phyloP scores from a whole-genome alignment of 2,329 filamentous ascomycete genomes.

The Aspergillus phoenicis region DNA sequence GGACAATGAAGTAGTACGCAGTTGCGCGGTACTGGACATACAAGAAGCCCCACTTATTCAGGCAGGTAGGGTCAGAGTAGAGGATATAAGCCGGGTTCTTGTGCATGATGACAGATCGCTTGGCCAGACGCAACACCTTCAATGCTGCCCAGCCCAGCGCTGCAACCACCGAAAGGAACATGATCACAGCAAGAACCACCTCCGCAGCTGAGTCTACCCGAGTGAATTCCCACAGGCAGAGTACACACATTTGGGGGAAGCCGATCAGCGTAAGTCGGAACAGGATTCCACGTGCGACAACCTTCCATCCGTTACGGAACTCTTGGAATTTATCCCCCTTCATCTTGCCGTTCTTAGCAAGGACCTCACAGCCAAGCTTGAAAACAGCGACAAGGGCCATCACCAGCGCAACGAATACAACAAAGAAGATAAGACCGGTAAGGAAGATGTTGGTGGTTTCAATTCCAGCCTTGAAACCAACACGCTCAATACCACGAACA shows the following conservation, averaged over 20 bases:
- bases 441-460: conserved; percentile 92
- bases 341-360: conserved; percentile 74
- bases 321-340: conserved; percentile 84
- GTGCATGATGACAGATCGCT: conserved; percentile 85
- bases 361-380: conserved; percentile 78
- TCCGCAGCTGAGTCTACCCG: conserved; percentile 81
- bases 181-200: conserved; percentile 84
- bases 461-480: conserved; percentile 81
- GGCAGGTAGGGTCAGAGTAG: conserved; percentile 87
- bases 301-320: conserved; percentile 92
- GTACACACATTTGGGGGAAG: conserved; percentile 85
- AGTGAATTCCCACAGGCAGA: conserved; percentile 93
- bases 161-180: conserved; percentile 76
- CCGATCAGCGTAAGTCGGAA: conserved; percentile 89
- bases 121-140: conserved; percentile 88
- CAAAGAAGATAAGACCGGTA: conserved; percentile 86
- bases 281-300: conserved; percentile 88
- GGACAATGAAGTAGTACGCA: conserved; percentile 92
- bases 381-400: conserved; percentile 73
- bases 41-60: conserved; percentile 98
- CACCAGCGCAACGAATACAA: conserved; percentile 76
- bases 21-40: conserved; percentile 96
- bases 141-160: conserved; percentile 83
- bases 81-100: conserved; percentile 96
- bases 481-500: conserved; percentile 83